Evolutionary conservation across 768 basidiomycete genomes (phyloP).

Genomic region (Pholiota molesta): DNA sequence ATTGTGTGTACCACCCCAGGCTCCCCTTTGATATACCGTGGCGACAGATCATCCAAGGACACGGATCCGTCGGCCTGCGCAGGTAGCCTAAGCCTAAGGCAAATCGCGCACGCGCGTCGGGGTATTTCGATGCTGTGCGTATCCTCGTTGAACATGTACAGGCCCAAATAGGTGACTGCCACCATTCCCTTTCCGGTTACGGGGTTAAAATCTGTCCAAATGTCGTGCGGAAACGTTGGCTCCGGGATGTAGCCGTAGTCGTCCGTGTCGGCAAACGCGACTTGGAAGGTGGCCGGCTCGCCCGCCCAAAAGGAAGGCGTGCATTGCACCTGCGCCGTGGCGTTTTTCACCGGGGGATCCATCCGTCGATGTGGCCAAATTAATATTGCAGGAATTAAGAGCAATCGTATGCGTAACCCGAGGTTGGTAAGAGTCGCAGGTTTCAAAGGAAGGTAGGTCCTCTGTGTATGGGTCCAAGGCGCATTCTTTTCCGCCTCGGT

Average conservation of each 20-base stretch:
- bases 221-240: neutral
- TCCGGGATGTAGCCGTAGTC: neutral
- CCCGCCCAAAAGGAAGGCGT: neutral
- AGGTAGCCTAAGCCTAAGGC: neutral
- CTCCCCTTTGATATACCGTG: neutral
- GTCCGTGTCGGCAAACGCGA: constrained; percentile 1
- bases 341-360: neutral
- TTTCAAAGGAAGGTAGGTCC: constrained; percentile 1
- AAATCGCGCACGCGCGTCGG: neutral
- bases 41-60: neutral
- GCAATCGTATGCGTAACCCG: constrained; percentile 3
- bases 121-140: neutral
- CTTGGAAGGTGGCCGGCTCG: neutral
- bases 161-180: neutral
- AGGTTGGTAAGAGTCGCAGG: neutral
- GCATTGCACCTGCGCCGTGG: neutral
- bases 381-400: neutral
- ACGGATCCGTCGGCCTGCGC: neutral
- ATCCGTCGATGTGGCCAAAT: neutral
- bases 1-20: neutral
- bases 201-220: neutral
- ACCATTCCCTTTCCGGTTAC: neutral
- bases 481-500: neutral
- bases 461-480: neutral
- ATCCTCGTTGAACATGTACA: constrained; percentile 4